Base-by-base conservation (phyloP, 1,139 yeast genomes). In the Debaryomyces nepalensis region DNA sequence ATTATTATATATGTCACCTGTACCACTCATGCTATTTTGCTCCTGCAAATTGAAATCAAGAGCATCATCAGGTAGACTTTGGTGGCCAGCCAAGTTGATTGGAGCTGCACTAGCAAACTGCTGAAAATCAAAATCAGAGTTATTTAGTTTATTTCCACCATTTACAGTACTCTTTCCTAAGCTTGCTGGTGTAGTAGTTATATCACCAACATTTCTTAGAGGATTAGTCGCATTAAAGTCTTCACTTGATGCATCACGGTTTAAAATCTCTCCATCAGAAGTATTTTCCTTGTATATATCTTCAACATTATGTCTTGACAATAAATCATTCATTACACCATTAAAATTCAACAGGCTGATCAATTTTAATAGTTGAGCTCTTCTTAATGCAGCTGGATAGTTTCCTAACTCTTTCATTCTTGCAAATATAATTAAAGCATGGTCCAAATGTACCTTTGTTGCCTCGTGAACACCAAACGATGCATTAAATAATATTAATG, bases 391-490 rank as follows among this genome's bases (percentile, higher is more conserved):
- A 1, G 91, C 91, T 0, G 93, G 91, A 55, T 84, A 83, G 54
- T 85, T 86, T 0, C 95, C 93, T 43, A 85, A 66, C 44, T 78
- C 75, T 53, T 85, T 80, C 93, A 87, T 87, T 52, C 77, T 81
- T 7, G 88, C 82, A 53, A 87, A 84, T 4, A 87, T 77, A 3
- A 66, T 70, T 30, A 87, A 64, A 0, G 95, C 90, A 58, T 84
- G 90, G 54, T 85, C 91, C 44, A 87, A 66, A 54, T 85, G 89
- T 30, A 77, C 81, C 41, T 75, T 73, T 0, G 95, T 86, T 12
- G 87, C 87, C 26, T 83, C 88, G 56, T 86, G 88, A 5, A 86
- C 85, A 6, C 95, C 95, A 65, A 87, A 87, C 0, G 95, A 86
- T 0, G 90, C 85, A 58, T 84, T 87, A 58, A 85, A 87, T 26